phyloP scores from a whole-genome alignment of 257 asterid genomes.

The Echites panduratus region DNA sequence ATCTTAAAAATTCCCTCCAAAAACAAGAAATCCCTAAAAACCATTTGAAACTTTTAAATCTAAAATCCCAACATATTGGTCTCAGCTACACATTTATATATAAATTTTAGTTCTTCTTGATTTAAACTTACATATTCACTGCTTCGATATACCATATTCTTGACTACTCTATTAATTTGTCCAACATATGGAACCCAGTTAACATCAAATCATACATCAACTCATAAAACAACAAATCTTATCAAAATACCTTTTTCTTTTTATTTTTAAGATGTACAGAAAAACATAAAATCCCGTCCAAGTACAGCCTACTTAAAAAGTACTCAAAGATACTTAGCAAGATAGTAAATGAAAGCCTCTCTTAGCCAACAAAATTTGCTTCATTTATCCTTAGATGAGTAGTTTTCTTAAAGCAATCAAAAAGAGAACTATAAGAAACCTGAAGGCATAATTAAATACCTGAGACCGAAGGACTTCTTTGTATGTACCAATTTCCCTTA shows the following conservation, averaged over 20 bases:
- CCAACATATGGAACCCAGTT: background rate
- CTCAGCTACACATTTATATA: background rate
- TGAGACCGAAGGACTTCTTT: constrained; percentile 99
- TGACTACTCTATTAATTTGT: too few species aligned
- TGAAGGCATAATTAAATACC: constrained; percentile 35
- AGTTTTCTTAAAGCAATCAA: background rate
- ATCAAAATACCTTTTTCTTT: background rate
- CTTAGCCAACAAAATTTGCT: background rate
- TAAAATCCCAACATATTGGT: background rate
- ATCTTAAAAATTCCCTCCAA: background rate
- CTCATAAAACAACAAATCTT: background rate
- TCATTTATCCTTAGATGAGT: background rate
- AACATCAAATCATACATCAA: background rate
- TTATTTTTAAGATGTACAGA: too few species aligned
- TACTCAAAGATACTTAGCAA: background rate
- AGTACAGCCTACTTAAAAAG: background rate
- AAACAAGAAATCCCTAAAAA: background rate
- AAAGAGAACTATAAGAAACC: background rate
- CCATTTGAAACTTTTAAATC: background rate
- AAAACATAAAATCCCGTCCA: background rate
- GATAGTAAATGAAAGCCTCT: background rate
- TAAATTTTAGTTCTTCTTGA: too few species aligned
- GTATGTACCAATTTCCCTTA: constrained; percentile 97
- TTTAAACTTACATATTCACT: background rate
- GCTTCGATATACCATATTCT: too few species aligned